A percentile compares a stretch with the other conserved stretches of the same genome.
phyloP scores from a whole-genome alignment of 1,284 basidiomycete genomes.

The Agroathelia rolfsii region DNA sequence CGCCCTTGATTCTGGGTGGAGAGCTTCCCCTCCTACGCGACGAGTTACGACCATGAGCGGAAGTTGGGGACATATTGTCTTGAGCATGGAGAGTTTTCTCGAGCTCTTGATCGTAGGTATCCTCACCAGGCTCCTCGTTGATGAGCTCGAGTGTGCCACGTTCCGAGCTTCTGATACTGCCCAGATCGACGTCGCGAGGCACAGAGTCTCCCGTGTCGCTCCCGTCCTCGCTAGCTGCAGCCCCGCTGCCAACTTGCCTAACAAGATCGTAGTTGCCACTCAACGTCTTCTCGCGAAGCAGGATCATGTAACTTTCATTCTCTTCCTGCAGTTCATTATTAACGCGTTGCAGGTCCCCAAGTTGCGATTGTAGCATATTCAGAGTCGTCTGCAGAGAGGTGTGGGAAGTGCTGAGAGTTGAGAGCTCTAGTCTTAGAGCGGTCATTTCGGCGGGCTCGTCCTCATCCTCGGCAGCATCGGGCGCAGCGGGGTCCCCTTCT shows the following conservation, averaged over 20 bases:
- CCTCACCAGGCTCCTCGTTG: slow-evolving; percentile 37
- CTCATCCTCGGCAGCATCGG: slow-evolving; percentile 50
- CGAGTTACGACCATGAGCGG: slow-evolving; percentile 31
- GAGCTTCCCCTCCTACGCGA: slow-evolving; percentile 40
- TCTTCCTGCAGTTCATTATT: slow-evolving; percentile 82
- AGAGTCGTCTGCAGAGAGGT: slow-evolving; percentile 70
- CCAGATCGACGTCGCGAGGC: slow-evolving; percentile 32
- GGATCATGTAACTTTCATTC: slow-evolving; percentile 90
- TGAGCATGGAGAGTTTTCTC: slow-evolving; percentile 28
- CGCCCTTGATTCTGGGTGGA: slow-evolving; percentile 48
- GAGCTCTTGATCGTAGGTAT: slow-evolving; percentile 25
- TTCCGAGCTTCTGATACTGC: slow-evolving; percentile 45
- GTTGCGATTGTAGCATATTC: slow-evolving; percentile 63
- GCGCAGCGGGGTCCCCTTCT: slow-evolving; percentile 25
- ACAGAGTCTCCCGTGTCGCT: slow-evolving; percentile 44
- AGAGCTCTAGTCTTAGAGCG: slow-evolving; percentile 65
- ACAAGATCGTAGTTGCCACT: slow-evolving; percentile 75
- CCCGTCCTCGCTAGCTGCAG: slow-evolving; percentile 29
- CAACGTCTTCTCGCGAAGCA: slow-evolving; percentile 81
- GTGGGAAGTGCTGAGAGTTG: slow-evolving; percentile 73
- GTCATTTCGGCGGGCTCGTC: slow-evolving; percentile 78
- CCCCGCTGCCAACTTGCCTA: slow-evolving; percentile 49
- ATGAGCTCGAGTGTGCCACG: slow-evolving; percentile 48
- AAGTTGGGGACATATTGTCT: slow-evolving; percentile 25
- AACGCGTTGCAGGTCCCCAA: slow-evolving; percentile 69